Percentiles rank a stretch among this genome's conserved stretches.
phyloP scores from a whole-genome alignment of 2,329 filamentous ascomycete genomes.

The Blastomyces gilchristii region DNA sequence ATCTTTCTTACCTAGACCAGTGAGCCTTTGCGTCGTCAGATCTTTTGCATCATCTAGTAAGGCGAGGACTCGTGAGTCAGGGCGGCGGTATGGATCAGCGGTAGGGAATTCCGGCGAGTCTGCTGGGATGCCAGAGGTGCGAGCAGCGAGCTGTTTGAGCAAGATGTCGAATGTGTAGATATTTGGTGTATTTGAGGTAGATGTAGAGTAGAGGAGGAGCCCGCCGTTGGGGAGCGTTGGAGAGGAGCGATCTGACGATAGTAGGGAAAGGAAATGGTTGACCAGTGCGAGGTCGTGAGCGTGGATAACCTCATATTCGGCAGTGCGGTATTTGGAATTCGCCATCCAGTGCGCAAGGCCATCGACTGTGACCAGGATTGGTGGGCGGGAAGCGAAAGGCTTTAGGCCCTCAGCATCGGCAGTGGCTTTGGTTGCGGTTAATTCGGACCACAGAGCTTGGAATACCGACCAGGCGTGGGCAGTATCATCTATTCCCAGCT shows the following conservation, averaged over 20 bases:
- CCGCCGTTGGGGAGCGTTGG: slow-evolving; percentile 58
- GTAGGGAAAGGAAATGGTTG: slow-evolving; percentile 60
- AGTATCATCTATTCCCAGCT: slow-evolving; percentile 59
- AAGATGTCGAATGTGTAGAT: slow-evolving; percentile 59
- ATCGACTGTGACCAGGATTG: slow-evolving; percentile 67
- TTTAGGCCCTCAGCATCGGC: slow-evolving; percentile 28
- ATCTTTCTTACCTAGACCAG: slow-evolving; percentile 63
- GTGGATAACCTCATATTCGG: slow-evolving; percentile 65
- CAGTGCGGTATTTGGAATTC: slow-evolving; percentile 61
- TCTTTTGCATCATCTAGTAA: slow-evolving; percentile 28
- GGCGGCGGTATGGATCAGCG: slow-evolving; percentile 43
- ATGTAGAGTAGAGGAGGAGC: slow-evolving; percentile 63
- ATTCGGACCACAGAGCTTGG: slow-evolving; percentile 69
- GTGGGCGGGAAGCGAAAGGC: slow-evolving; percentile 42
- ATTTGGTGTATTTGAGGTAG: slow-evolving; percentile 57
- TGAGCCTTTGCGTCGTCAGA: slow-evolving; percentile 46
- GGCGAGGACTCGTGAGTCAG: slow-evolving; percentile 45
- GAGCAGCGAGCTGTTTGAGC: slow-evolving; percentile 43
- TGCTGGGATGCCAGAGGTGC: slow-evolving; percentile 29
- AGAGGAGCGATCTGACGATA: slow-evolving; percentile 34
- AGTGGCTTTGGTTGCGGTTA: slow-evolving; percentile 45
- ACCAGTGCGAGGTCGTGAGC: slow-evolving; percentile 73
- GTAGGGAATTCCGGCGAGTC: slow-evolving; percentile 35
- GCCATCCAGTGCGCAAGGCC: slow-evolving; percentile 73
- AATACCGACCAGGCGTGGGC: slow-evolving; percentile 74